Base-by-base conservation (phyloP, 768 basidiomycete genomes). In the Suillus bovinus region DNA sequence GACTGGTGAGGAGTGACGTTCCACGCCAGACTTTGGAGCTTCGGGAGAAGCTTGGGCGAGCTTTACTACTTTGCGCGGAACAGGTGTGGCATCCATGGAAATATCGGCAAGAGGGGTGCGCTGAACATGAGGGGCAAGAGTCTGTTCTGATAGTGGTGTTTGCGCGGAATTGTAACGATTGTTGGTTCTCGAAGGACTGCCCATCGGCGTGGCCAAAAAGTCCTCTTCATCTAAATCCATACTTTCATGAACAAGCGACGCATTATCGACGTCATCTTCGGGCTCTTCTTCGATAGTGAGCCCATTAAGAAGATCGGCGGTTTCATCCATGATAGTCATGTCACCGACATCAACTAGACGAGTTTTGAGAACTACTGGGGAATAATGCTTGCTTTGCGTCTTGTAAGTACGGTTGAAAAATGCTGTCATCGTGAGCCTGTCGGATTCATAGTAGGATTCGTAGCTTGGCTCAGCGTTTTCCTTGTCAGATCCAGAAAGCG, bases 381-480 rank as follows among this genome's bases (percentile, higher is more conserved):
- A 55, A 42, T 60, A 38, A 31, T 63, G 47, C 46, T 68, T 67
- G 16, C n/a, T 52, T 27, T 64, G 61, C 0, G 38, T 46, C 9
- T 64, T 68, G 41, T 71, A 73, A 4, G 68, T 61, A 10, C 74
- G 67, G 60, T 70, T 74, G 63, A 76, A 75, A 58, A 74, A 76
- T 3, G 68, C 61, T n/a, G 73, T 75, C 66, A 66, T 76, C 64
- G 70, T 76, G 71, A 69, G 74, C 67, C 71, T 74, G 72, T 76
- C 75, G 11, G 74, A 73, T 13, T 67, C 66, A 16, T 64, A 53
- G 41, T 64, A 55, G 3, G 39, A 41, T 44, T 52, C 38, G 24
- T 22, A 31, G 29, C 38, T 41, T 14, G 66, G 66, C 33, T 49
- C 61, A 38, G 61, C 58, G 46, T 66, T 66, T 58, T 66, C 66